Conservation (phyloP, 306 rosid genomes). For the Trifolium pratense region DNA sequence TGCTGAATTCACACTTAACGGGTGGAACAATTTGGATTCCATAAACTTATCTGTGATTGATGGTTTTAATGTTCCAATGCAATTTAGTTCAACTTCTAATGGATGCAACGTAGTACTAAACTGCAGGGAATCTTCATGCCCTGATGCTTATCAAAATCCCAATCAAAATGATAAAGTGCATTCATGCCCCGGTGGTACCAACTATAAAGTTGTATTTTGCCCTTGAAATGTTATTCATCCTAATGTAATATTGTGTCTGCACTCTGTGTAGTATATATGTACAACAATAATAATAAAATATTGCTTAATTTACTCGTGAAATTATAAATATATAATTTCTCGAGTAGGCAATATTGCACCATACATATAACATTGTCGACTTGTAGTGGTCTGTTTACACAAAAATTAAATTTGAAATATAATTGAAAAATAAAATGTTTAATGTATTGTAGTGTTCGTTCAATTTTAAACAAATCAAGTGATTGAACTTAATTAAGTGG, state of each 20-base stretch:
- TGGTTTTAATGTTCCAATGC: conserved; percentile 32
- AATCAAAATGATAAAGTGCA: background rate
- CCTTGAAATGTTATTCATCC: background rate
- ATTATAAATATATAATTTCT: background rate
- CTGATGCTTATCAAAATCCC: conserved; percentile 1
- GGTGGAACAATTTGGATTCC: background rate
- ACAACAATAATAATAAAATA: background rate
- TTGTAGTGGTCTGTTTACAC: too few relatives aligned
- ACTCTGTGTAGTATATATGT: background rate
- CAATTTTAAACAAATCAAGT: too few relatives aligned
- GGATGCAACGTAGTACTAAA: background rate
- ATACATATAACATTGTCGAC: too few relatives aligned
- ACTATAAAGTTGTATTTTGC: conserved; percentile 2
- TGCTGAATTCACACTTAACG: conserved; percentile 7
- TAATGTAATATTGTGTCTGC: background rate
- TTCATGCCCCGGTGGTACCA: conserved; percentile 20
- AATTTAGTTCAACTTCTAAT: conserved; percentile 2
- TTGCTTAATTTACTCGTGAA: background rate
- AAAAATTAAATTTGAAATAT: too few relatives aligned
- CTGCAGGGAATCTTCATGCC: background rate
- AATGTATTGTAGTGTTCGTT: too few relatives aligned
- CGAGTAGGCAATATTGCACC: background rate
- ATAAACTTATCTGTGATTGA: background rate
- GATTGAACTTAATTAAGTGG: too few relatives aligned
- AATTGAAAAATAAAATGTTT: too few relatives aligned